These are phyloP conservation scores for Gliomastix tumulicola DNA, from an alignment of 2,329 filamentous ascomycete species.

Conservation along the genomic window DNA sequence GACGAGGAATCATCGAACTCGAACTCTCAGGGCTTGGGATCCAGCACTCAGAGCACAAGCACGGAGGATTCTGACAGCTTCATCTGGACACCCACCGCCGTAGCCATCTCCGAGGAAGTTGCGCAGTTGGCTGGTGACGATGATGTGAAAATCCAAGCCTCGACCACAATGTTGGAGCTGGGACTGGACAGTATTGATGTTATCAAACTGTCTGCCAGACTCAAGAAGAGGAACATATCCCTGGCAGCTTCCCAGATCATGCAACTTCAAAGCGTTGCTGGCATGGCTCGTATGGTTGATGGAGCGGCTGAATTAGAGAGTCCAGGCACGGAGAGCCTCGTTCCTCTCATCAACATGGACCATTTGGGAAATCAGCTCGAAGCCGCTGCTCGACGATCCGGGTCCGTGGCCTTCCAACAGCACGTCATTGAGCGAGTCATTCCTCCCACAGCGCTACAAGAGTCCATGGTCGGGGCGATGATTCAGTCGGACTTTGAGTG, in stretches of 20 bases:
- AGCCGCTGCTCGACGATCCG: conserved; percentile 1
- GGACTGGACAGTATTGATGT: conserved; percentile 90
- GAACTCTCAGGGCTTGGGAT: not conserved
- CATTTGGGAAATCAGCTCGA: not conserved
- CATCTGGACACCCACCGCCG: conserved; percentile 50
- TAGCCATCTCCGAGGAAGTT: conserved; percentile 52
- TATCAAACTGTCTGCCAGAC: conserved; percentile 71
- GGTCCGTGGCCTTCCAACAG: too few relatives aligned
- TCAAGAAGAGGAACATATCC: conserved; percentile 53
- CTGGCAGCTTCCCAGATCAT: conserved; percentile 74
- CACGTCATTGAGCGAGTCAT: conserved; percentile 49
- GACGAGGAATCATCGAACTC: not conserved
- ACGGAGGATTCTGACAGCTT: conserved; percentile 27
- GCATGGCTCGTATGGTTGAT: conserved; percentile 33
- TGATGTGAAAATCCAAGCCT: conserved; percentile 41
- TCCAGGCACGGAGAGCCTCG: not conserved
- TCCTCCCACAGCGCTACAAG: conserved; percentile 77
- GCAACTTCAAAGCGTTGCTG: conserved; percentile 59
- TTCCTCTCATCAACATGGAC: too few relatives aligned
- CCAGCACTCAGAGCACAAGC: not conserved
- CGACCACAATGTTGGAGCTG: conserved; percentile 68
- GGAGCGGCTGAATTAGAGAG: conserved; percentile 5
- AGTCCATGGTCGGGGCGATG: conserved; percentile 82
- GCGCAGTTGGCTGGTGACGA: conserved; percentile 51
- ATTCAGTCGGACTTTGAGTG: conserved; percentile 61